phyloP scores from a whole-genome alignment of 805 yeast species.

The Cyberlindnera lachancei region DNA sequence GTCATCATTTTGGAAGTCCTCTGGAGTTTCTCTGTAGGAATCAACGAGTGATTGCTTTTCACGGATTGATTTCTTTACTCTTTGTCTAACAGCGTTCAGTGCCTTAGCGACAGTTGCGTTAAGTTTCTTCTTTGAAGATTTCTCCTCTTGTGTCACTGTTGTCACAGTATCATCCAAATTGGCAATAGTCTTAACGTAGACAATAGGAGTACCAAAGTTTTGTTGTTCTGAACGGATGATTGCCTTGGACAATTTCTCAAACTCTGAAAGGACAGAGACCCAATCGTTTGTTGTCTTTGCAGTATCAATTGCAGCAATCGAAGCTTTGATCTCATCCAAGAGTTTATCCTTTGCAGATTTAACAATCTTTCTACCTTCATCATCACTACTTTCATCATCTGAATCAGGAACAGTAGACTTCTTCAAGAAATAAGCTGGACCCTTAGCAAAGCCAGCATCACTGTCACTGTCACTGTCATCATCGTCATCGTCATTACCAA shows the following conservation, averaged over 20 bases:
- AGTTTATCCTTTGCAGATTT: conserved; percentile 91
- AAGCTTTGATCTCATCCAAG: conserved; percentile 72
- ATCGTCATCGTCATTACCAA: conserved; percentile 30
- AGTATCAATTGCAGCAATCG: conserved; percentile 60
- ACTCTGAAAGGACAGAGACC: conserved; percentile 65
- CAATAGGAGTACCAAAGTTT: conserved; percentile 63
- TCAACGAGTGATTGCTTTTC: conserved; percentile 58
- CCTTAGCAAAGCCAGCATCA: conserved; percentile 34
- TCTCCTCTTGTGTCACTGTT: conserved; percentile 40
- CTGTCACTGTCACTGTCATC: conserved; percentile 33
- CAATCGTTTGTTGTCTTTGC: conserved; percentile 70
- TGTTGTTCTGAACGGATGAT: conserved; percentile 70
- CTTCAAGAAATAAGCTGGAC: conserved; percentile 38
- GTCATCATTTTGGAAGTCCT: conserved; percentile 55
- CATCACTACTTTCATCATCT: conserved; percentile 47
- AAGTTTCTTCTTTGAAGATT: conserved; percentile 51
- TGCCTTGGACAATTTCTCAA: conserved; percentile 67
- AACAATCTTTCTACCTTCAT: conserved; percentile 75
- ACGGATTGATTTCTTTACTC: conserved; percentile 71
- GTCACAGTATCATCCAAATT: conserved; percentile 63
- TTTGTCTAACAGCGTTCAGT: conserved; percentile 79
- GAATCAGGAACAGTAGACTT: conserved; percentile 30
- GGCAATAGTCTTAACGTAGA: conserved; percentile 60
- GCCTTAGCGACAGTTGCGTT: conserved; percentile 81
- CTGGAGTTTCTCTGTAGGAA: conserved; percentile 62